These are phyloP conservation scores for Solanum piurae DNA, from an alignment of 257 asterid genomes.

Conservation along the genomic window DNA sequence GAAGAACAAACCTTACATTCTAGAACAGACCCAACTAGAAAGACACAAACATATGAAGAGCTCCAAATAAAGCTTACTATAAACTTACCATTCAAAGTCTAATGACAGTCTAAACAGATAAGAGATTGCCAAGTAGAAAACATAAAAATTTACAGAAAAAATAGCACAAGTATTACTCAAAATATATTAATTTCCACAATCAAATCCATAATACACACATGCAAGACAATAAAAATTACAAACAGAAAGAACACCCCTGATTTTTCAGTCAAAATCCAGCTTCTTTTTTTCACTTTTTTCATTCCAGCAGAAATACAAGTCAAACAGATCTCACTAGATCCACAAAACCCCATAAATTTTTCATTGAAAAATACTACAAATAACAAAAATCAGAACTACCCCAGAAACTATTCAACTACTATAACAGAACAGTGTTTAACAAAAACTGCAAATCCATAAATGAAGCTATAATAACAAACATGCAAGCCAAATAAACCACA, in stretches of 20 bases:
- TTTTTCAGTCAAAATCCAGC: neutral
- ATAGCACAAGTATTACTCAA: neutral
- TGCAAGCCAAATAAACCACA: neutral
- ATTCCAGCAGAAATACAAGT: neutral
- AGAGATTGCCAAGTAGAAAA: neutral
- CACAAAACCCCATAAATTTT: neutral
- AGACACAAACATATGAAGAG: neutral
- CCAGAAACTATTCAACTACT: neutral
- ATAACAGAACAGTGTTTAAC: neutral
- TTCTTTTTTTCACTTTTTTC: neutral
- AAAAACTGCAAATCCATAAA: neutral
- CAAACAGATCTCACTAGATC: neutral
- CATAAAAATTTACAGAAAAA: neutral
- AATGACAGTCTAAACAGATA: neutral
- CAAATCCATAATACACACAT: neutral
- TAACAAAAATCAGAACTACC: neutral
- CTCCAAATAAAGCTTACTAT: neutral
- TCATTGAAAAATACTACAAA: neutral
- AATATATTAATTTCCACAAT: neutral
- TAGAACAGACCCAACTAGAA: neutral
- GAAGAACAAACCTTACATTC: neutral
- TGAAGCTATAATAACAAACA: neutral
- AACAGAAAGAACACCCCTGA: neutral
- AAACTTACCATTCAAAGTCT: neutral
- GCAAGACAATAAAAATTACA: neutral